A percentile compares a stretch with the other conserved stretches of the same genome.
phyloP scores from a whole-genome alignment of 345 rosid species.

The Eucalyptus lansdowneana region DNA sequence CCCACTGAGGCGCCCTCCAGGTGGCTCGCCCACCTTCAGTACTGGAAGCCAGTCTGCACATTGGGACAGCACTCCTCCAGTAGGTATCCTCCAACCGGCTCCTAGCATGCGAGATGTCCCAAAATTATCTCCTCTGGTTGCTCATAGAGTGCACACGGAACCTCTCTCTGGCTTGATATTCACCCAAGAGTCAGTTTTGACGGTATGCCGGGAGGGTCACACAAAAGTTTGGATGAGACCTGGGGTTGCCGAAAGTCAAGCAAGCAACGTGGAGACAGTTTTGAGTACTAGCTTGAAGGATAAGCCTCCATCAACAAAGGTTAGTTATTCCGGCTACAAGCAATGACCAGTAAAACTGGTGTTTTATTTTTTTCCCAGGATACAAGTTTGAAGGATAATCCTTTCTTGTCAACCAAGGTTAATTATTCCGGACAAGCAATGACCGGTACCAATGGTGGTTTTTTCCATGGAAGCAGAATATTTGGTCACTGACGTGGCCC shows the following conservation, averaged over 20 bases:
- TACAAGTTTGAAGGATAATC: not conserved
- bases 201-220: constrained; percentile 91
- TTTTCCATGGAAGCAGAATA: not conserved
- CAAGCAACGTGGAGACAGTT: constrained; percentile 39
- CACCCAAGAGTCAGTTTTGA: constrained; percentile 80
- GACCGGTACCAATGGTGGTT: not conserved
- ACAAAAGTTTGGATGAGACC: constrained; percentile 96
- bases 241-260: constrained; percentile 40
- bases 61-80: constrained; percentile 76
- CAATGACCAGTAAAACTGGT: constrained; percentile 9
- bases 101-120: constrained; percentile 93
- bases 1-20: constrained; percentile 85
- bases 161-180: constrained; percentile 89
- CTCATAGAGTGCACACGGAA: constrained; percentile 87
- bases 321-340: constrained; percentile 47
- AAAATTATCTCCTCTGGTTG: constrained; percentile 77
- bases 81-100: constrained; percentile 88
- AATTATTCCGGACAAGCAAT: not conserved
- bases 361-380: not conserved
- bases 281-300: constrained; percentile 59
- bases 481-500: not conserved
- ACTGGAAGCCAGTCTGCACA: constrained; percentile 97
- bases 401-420: not conserved
- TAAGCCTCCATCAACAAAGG: constrained; percentile 47
- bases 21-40: constrained; percentile 95